Evolutionary conservation across 306 rosid genomes (phyloP), one percentile per base, ranked within the genome.

Genomic region (Arachis hypogaea): DNA sequence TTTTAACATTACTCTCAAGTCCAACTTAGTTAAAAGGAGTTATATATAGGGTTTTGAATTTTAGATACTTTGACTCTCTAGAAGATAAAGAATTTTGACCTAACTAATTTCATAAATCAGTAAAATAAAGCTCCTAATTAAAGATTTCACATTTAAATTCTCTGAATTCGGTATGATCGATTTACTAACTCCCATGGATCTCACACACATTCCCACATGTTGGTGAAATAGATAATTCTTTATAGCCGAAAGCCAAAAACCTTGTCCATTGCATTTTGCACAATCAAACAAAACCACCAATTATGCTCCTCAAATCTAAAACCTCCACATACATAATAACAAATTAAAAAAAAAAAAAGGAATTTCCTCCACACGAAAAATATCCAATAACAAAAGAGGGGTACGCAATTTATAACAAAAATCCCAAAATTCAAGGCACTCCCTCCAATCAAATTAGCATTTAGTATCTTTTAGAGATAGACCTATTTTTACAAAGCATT

Each of bases 361-460:
- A 64, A 41, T 59, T 74, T 78, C 64, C 71, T 45, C 77, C 81
- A 55, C 77, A 72, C 81, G 68, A 79, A 79, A 65, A 56, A 60
- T 51, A 52, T 16, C 70, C 89, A 22, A n/a, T 66, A 77, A 80
- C 69, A 55, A 66, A 66, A 71, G 79, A 65, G 56, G 56, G 61
- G 30, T 30, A 28, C 11, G 62, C 51, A 73, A 67, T 46, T 61
- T 60, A 22, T 36, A 7, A 29, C 40, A 43, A 66, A 38, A 46
- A 40, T 60, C 86, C 86, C 58, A 62, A 62, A 66, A 72, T 77
- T 61, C 74, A 81, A 72, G 85, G 82, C 49, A 68, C 72, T 72
- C 79, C 82, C 59, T 22, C 85, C 82, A 81, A 72, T 77, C 68
- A 77, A 74, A 80, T 78, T 65, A 75, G 68, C 77, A 80, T 63